Base-by-base conservation (phyloP, 1,284 basidiomycete genomes). In the Pterulicium gracile region DNA sequence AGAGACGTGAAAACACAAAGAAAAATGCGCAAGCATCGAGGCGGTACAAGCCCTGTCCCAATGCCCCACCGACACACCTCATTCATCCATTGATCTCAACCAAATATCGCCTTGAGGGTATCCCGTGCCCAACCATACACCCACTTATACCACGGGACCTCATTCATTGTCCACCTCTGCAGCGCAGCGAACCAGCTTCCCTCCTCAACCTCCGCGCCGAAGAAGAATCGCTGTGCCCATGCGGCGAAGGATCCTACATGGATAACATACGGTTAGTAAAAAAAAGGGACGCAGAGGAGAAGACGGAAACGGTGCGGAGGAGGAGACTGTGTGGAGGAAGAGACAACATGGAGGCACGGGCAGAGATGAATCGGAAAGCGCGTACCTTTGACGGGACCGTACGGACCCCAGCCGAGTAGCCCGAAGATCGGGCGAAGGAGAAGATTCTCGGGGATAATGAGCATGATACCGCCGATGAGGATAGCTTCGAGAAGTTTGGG, bases 131-230 rank as follows among this genome's bases (percentile, higher is more conserved):
- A n/a, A n/a, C n/a, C n/a, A n/a, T n/a, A n/a, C n/a, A n/a, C n/a
- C n/a, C n/a, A n/a, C n/a, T n/a, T n/a, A n/a, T n/a, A n/a, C n/a
- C n/a, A n/a, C n/a, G n/a, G n/a, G n/a, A n/a, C n/a, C n/a, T n/a
- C n/a, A n/a, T 15, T 55, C 58, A 60, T 60, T 3, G 49, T 57
- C 1, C 51, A 49, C 3, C 47, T 32, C 47, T 61, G 60, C 12
- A 62, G 47, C 10, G n/a, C 21, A 2, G 58, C 17, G 47, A 62
- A 62, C 60, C 58, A 61, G 24, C 54, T 56, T 12, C 54, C 56
- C 40, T 47, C 24, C 7, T 14, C 40, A 5, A 61, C 53, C 0
- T 44, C 49, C 7, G 45, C 52, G 17, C 59, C 58, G 41, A 48
- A 61, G 49, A 61, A 58, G 12, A 23, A 24, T 13, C 59, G 44